Evolutionary conservation across 225 moss, liverwort and hornwort genomes (phyloP).

Genomic region (Lunularia cruciata): DNA sequence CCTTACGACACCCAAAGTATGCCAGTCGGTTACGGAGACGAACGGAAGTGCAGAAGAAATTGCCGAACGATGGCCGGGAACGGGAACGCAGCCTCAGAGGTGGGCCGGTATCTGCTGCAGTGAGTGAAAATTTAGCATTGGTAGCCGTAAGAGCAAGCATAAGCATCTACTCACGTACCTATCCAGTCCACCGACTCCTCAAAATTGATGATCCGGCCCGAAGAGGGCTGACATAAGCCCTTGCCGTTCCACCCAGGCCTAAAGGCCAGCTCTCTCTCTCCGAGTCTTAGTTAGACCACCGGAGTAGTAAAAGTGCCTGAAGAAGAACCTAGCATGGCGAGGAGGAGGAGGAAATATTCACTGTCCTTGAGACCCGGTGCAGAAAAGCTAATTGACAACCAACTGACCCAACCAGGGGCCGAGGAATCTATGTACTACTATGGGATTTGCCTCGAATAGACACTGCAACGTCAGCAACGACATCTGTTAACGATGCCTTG

Average conservation of each 20-base stretch:
- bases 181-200: not conserved
- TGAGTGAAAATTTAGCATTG: not conserved
- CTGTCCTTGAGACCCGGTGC: not conserved
- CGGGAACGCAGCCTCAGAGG: no score
- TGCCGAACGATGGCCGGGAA: no score
- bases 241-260: not conserved
- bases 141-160: not conserved
- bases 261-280: not conserved
- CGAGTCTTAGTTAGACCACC: not conserved
- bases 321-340: not conserved
- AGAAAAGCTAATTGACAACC: not conserved
- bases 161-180: not conserved
- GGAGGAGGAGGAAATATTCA: not conserved
- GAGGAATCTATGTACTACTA: not conserved
- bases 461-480: conserved; percentile 11
- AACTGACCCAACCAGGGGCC: no score
- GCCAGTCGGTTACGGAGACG: no score
- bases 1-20: no score
- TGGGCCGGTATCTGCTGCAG: no score
- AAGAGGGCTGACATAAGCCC: conserved; percentile 11
- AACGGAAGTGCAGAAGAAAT: no score
- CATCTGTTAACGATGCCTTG: not conserved
- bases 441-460: not conserved
- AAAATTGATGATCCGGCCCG: not conserved
- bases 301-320: not conserved